These are phyloP conservation scores for Ceratobasidium sp. DNA, from an alignment of 1,284 basidiomycete genomes.

Conservation along the genomic window DNA sequence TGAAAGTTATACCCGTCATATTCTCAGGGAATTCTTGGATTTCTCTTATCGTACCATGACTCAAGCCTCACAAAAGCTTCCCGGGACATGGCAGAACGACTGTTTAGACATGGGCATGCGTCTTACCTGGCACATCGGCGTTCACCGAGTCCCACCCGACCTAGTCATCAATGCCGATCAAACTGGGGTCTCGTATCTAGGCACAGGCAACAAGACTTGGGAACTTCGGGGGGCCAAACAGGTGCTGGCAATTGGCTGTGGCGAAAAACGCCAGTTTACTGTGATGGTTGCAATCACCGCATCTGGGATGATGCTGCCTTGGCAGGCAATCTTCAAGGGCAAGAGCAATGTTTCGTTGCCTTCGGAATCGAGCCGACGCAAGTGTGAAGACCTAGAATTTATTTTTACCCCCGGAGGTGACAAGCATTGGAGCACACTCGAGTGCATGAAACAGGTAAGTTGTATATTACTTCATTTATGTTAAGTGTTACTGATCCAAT, in stretches of 20 bases:
- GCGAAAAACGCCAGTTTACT: slow-evolving; percentile 25
- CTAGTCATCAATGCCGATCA: slow-evolving; percentile 35
- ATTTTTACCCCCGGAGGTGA: background rate
- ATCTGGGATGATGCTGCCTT: slow-evolving; percentile 4
- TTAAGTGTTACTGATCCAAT: background rate
- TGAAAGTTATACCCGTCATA: background rate
- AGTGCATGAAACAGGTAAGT: slow-evolving; percentile 2
- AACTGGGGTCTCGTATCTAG: slow-evolving; percentile 24
- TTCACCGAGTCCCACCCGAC: background rate
- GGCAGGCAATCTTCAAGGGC: slow-evolving; percentile 13
- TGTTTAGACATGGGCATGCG: slow-evolving; percentile 2
- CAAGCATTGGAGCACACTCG: slow-evolving; percentile 4
- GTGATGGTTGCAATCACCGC: slow-evolving; percentile 12
- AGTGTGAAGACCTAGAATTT: background rate
- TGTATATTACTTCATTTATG: background rate
- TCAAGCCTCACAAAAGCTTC: background rate
- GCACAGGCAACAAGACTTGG: slow-evolving; percentile 11
- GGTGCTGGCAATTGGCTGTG: slow-evolving; percentile 18
- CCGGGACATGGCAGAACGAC: background rate
- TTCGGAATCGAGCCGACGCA: background rate
- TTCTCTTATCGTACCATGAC: background rate
- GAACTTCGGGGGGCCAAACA: background rate
- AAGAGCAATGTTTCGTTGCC: background rate
- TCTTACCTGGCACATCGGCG: background rate
- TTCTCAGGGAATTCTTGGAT: background rate